A percentile compares a stretch with the other conserved stretches of the same genome.
phyloP scores from a whole-genome alignment of 2,329 filamentous ascomycete genomes.

The Sclerotinia subarctica region DNA sequence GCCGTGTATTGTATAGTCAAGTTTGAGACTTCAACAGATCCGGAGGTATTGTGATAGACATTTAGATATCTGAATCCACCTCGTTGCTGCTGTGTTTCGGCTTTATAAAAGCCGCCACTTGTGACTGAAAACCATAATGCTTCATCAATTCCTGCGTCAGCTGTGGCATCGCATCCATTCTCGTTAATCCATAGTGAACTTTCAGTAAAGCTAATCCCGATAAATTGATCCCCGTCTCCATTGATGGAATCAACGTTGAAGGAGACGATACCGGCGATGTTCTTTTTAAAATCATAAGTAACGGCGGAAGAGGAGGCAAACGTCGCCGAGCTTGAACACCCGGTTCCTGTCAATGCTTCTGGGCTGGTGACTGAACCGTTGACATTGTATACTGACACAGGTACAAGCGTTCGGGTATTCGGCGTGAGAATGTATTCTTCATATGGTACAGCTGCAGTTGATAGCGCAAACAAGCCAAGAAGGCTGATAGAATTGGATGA shows the following conservation, averaged over 20 bases:
- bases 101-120: slow-evolving; percentile 42
- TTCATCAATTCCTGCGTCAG: slow-evolving; percentile 46
- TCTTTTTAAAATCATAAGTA: slow-evolving; percentile 42
- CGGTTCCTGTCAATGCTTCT: slow-evolving; percentile 20
- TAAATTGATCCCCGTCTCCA: slow-evolving; percentile 31
- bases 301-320: slow-evolving; percentile 39
- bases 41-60: slow-evolving; percentile 39
- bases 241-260: slow-evolving; percentile 36
- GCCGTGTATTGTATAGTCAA: slow-evolving; percentile 40
- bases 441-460: slow-evolving; percentile 32
- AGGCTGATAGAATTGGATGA: not conserved
- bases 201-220: slow-evolving; percentile 44
- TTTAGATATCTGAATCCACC: slow-evolving; percentile 54
- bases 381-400: slow-evolving; percentile 33
- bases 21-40: slow-evolving; percentile 35
- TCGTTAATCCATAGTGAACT: slow-evolving; percentile 48
- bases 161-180: slow-evolving; percentile 46
- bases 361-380: slow-evolving; percentile 37
- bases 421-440: slow-evolving; percentile 40
- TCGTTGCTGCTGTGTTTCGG: slow-evolving; percentile 43
- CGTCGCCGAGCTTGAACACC: slow-evolving; percentile 20
- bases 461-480: not conserved
- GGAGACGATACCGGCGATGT: slow-evolving; percentile 42
- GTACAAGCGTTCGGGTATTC: slow-evolving; percentile 32
- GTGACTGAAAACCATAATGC: slow-evolving; percentile 47